phyloP scores from a whole-genome alignment of 352 stramenopile species.

The Globisporangium cederbergense region DNA sequence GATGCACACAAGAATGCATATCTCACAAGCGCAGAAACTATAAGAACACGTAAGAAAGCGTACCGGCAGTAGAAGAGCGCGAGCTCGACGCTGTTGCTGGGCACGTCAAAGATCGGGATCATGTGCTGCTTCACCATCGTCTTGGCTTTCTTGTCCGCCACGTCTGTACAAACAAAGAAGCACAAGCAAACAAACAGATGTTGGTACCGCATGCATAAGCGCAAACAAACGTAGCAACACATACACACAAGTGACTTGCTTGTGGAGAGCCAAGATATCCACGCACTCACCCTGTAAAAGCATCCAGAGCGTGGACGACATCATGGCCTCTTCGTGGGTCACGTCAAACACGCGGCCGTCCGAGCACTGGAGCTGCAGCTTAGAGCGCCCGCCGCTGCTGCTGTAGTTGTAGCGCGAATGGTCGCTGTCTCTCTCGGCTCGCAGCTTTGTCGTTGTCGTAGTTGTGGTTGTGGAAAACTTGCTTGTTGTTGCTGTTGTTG shows the following conservation, averaged over 20 bases:
- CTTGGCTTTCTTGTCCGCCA: conserved; percentile 47
- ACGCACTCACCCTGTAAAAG: conserved; percentile 55
- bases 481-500: conserved; percentile 1
- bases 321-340: conserved; percentile 83
- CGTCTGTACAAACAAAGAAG: conserved; percentile 27
- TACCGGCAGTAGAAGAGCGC: conserved; percentile 75
- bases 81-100: conserved; percentile 63
- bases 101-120: conserved; percentile 74
- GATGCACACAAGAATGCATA: neutral
- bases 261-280: neutral
- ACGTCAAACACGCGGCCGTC: conserved; percentile 68
- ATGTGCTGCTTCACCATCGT: conserved; percentile 57
- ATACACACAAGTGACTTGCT: neutral
- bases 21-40: neutral
- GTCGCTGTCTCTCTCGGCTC: conserved; percentile 3
- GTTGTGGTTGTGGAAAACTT: neutral
- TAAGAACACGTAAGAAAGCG: conserved; percentile 1
- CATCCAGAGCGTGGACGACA: conserved; percentile 83
- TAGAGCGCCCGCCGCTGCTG: conserved; percentile 29
- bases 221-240: neutral
- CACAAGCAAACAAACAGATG: neutral
- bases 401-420: conserved; percentile 16
- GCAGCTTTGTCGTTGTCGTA: neutral
- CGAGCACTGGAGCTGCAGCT: conserved; percentile 74
- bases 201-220: neutral